These are phyloP conservation scores for Spathaspora passalidarum DNA, from an alignment of 805 yeast genomes.

Conservation along the genomic window DNA sequence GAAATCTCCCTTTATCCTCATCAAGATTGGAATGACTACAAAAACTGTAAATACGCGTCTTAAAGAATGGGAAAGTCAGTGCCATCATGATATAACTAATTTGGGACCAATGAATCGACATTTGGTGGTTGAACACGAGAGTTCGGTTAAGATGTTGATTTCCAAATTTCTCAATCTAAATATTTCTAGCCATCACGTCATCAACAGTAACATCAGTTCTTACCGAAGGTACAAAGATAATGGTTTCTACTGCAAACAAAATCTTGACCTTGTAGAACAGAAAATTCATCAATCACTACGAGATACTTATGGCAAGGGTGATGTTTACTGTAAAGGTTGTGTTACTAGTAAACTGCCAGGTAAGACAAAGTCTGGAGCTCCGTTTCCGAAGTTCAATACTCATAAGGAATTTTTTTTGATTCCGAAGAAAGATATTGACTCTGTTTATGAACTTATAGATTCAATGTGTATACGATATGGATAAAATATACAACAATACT, in stretches of 20 bases:
- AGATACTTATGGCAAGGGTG: slow-evolving; percentile 44
- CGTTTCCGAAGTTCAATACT: slow-evolving; percentile 22
- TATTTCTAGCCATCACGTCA: not conserved
- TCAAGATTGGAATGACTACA: slow-evolving; percentile 56
- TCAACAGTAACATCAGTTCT: not conserved
- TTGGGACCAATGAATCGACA: slow-evolving; percentile 29
- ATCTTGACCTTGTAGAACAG: slow-evolving; percentile 38
- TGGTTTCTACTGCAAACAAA: slow-evolving; percentile 33
- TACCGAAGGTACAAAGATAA: slow-evolving; percentile 18
- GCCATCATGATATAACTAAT: slow-evolving; percentile 44
- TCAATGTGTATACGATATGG: slow-evolving; percentile 13
- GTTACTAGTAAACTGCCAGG: slow-evolving; percentile 1
- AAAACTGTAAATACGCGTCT: slow-evolving; percentile 41
- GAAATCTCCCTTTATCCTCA: slow-evolving; percentile 34
- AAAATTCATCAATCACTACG: slow-evolving; percentile 39
- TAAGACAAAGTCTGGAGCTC: not conserved
- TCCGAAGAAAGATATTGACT: slow-evolving; percentile 37
- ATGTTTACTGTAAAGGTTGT: slow-evolving; percentile 49
- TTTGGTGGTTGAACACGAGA: slow-evolving; percentile 2
- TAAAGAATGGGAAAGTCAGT: slow-evolving; percentile 51
- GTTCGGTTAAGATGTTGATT: slow-evolving; percentile 7
- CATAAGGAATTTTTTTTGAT: slow-evolving; percentile 60
- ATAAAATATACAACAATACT: not conserved
- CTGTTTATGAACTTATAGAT: slow-evolving; percentile 34
- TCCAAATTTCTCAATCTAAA: not conserved